Percentiles rank a stretch among this genome's conserved stretches.
Conservation (phyloP, 768 basidiomycete genomes). For the Podaxis sp. region DNA sequence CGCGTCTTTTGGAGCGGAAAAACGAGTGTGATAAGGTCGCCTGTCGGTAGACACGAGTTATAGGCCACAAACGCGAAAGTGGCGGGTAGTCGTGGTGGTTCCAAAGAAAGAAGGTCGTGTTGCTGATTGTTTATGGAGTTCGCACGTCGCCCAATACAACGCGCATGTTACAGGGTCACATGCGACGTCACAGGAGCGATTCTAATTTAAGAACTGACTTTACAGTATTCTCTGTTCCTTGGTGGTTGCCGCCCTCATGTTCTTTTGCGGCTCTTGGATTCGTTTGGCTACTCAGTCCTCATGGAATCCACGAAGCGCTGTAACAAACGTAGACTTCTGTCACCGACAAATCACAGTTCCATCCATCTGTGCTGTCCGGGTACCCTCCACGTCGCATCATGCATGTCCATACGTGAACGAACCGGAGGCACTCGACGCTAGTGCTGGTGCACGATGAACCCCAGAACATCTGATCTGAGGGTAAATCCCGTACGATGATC, state of each 20-base stretch:
- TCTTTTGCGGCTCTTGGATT: not conserved
- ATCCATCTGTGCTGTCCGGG: too few relatives aligned
- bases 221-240: not conserved
- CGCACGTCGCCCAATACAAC: constrained; percentile 18
- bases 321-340: not conserved
- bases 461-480: too few relatives aligned
- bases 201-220: not conserved
- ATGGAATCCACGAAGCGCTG: not conserved
- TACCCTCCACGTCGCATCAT: too few relatives aligned
- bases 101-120: constrained; percentile 38
- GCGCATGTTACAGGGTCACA: constrained; percentile 14
- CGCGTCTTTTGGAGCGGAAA: not conserved
- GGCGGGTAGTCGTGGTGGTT: constrained; percentile 40
- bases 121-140: constrained; percentile 35
- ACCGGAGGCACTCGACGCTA: too few relatives aligned
- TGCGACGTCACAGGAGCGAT: constrained; percentile 7
- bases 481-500: too few relatives aligned
- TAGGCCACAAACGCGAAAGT: constrained; percentile 31
- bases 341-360: not conserved
- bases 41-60: constrained; percentile 10
- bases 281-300: not conserved
- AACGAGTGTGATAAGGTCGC: constrained; percentile 1
- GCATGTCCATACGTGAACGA: too few relatives aligned
- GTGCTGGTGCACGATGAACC: too few relatives aligned
- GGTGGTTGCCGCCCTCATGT: not conserved